Evolutionary conservation across 2,329 filamentous ascomycete species (phyloP), one percentile per base, ranked within the genome.

Genomic region (Albophoma yamanashiensis): DNA sequence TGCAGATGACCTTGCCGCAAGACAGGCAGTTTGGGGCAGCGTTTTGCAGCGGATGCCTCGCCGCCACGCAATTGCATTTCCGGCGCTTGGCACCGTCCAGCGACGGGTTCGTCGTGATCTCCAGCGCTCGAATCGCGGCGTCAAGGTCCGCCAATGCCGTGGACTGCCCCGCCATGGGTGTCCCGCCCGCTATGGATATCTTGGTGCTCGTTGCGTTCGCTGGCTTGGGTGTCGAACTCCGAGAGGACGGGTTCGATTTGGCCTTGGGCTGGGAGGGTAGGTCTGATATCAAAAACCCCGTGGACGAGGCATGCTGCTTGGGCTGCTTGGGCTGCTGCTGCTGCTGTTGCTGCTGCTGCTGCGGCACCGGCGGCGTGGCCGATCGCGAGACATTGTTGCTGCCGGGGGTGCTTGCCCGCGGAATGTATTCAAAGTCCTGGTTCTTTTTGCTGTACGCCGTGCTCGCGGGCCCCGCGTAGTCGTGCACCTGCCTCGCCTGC

Each of bases 1-100:
- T 85, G 71, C 94, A 99, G 59, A 97, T 88, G 15, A 99, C 91
- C 72, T 97, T 97, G 61, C 94, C 94, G 68, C 94, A 99, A 53
- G 83, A 87, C 20, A 95, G 77, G 70, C 94, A 99, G 71, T 97
- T 99, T 0, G 94, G 94, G 0, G 92, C 92, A 0, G 93, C 92
- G n/a, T 85, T 85, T 53, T 97, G 88, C 3, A 97, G 82, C 0
- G 93, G 90, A 72, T 99, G 94, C 1, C 90, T 84, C 0, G 89
- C 86, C 0, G 90, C 94, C 68, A 95, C 91, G 72, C 94, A 99
- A 67, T 89, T 89, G 74, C 94, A 99, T 60, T 85, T 86, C 8
- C 89, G 83, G 34, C 85, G 78, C 62, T 82, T 79, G 4, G 65
- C 64, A 9, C 76, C 77, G 45, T 79, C 74, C 31, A 92, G 75